Base-by-base conservation (phyloP, 1,284 basidiomycete species). In the Tausonia pullulans region DNA sequence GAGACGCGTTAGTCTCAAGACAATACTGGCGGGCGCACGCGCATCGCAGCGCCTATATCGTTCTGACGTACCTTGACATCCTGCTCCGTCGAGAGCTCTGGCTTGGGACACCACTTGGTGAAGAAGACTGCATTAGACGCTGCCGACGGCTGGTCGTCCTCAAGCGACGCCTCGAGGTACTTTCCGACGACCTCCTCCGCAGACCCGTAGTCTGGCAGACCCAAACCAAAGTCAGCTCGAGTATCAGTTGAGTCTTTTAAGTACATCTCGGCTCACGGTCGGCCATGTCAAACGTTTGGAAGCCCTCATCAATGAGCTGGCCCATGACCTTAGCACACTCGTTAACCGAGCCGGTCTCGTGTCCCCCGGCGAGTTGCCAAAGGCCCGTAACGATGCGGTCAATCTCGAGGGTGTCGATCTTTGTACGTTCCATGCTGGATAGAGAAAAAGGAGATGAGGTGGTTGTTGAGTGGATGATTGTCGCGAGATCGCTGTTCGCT, bases 291-390 rank as follows among this genome's bases (percentile, higher is more conserved):
- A 65, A 67, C 10, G 63, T 55, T 2, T 16, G 46, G 3, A 67
- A 50, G 6, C 64, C 64, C 2, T 14, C 45, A 1, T 44, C 45
- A 14, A 59, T 52, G 8, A 62, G 55, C 51, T 40, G 41, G 7
- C 39, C n/a, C 60, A 67, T 62, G n/a, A 45, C 50, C 5, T 14
- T 6, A 7, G 58, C 64, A 44, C 55, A 61, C 9, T 16, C 40
- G 3, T 8, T 49, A 5, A 62, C 58, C 0, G 62, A 55, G 8
- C 53, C 14, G 46, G 43, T 43, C 41, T 65, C 64, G 58, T 67
- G 67, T 13, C 67, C 67, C 8, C 67, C 67, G 3, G 67, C 67
- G 9, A 67, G 64, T 60, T 67, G 67, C 67, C 67, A 67, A 11
- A 67, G 64, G 5, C 67, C 67, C 3, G 63, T 67, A 10, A 54